Base-by-base conservation (phyloP, 768 basidiomycete species). In the Tricholoma saponaceum region DNA sequence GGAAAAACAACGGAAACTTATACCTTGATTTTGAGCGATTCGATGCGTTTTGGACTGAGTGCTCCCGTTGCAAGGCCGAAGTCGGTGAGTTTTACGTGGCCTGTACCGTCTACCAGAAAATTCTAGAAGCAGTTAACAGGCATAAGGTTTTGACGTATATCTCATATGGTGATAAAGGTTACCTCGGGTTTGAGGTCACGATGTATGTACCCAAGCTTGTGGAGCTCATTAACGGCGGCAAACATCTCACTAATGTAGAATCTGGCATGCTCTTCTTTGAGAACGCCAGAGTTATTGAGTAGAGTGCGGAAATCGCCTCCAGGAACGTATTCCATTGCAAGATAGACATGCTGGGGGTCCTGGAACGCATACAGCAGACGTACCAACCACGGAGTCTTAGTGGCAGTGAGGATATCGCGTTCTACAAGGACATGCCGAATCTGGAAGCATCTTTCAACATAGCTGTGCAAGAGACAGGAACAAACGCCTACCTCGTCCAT, bases 161-260 rank as follows among this genome's bases (percentile, higher is more conserved):
- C 14, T 58, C 39, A 51, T 54, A 22, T 52, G 18, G 46, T 41
- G 3, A 13, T 35, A 47, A 39, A 30, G 33, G 79, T 52, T 58
- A 95, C 95, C 84, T 98, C 96, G 2, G 96, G 96, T 72, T 98
- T 98, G 51, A 98, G 77, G 75, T 98, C 96, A 57, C 96, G 92
- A 75, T 98, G 97, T 57, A 99, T 95, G 69, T 99, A 99, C 0
- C 97, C 97, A 3, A 99, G 83, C 69, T 95, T 95, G 74, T 99
- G 97, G 32, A 98, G 77, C 69, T 98, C 96, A 57, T 85, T 90
- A 44, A 98, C 95, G 4, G 86, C 88, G 20, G 86, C 87, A 68
- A 98, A 98, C 97, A 99, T 99, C 74, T 99, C 96, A 59, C 89
- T 85, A 66, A 98, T 96, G 72, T 99, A 99, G 70, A 95, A 98